Base-by-base conservation (phyloP, 768 basidiomycete species). In the Neoboletus subvelutipes region DNA sequence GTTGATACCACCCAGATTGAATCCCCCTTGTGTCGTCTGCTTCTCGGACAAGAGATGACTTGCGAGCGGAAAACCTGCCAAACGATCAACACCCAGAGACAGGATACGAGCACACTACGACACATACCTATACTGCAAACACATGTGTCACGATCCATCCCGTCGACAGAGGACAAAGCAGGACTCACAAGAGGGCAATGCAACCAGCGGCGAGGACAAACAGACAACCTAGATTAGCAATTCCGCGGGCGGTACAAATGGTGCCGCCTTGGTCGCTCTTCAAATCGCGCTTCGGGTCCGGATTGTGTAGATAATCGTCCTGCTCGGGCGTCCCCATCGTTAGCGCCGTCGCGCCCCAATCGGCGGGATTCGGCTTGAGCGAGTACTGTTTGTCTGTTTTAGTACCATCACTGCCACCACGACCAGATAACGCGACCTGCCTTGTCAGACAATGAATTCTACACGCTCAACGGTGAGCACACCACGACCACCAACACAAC, bases 1-100 rank as follows among this genome's bases (percentile, higher is more conserved):
- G 59, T 92, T 92, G 64, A 81, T 83, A 2, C 89, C 90, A 3
- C 90, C 90, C 6, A 91, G 71, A 63, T 89, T 88, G 73, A 86
- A 92, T 10, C 80, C 88, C 2, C 83, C 75, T 24, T 70, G 80
- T 0, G 75, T 76, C 43, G 78, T 61, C 45, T 55, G 78, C 40
- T 63, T 72, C 52, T 69, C 74, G n/a, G 67, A 69, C 20, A 75
- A 57, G 50, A 84, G 73, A 58, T 83, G 79, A 20, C 70, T 77
- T 28, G 80, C 65, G 24, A 86, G 64, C 6, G 85, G 85, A 58
- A 76, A 83, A 11, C 77, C 83, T 69, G 57, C 7, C n/a, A 57
- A 51, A 28, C 29, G 31, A 26, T 50, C 40, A 42, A 31, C 29
- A 9, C 1, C 26, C 2, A n/a, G 4, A 20, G 18, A 31, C 15